A percentile compares a stretch with the other conserved stretches of the same genome.
These are phyloP conservation scores for Kodamaea kaohsiungensis DNA, from an alignment of 805 yeast genomes.

Conservation along the genomic window DNA sequence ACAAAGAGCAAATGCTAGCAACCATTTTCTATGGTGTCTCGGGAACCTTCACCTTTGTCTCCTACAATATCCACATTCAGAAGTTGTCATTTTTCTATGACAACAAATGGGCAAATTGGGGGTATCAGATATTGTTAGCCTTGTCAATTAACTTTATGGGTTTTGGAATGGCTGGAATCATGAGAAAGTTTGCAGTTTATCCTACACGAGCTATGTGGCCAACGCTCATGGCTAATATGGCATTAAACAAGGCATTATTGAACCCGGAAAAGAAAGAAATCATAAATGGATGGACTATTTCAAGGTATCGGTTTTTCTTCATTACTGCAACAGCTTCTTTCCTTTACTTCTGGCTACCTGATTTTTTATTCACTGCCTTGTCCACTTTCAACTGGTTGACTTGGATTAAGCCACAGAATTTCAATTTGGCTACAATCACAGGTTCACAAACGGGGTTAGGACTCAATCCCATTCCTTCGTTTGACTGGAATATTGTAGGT, in stretches of 20 bases:
- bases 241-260: constrained; percentile 28
- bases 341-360: constrained; percentile 30
- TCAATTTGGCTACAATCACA: constrained; percentile 23
- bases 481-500: constrained; percentile 29
- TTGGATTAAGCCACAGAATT: constrained; percentile 29
- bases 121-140: constrained; percentile 24
- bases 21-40: constrained; percentile 45
- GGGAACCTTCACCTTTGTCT: constrained; percentile 23
- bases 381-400: constrained; percentile 32
- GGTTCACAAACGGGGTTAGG: constrained; percentile 28
- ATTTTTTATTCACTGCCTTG: constrained; percentile 25
- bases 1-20: constrained; percentile 66
- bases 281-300: constrained; percentile 33
- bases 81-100: constrained; percentile 20
- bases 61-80: constrained; percentile 10
- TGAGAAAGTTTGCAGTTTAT: constrained; percentile 43
- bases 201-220: constrained; percentile 60
- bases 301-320: constrained; percentile 23
- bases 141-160: constrained; percentile 29
- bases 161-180: constrained; percentile 31
- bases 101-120: constrained; percentile 29
- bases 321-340: constrained; percentile 19
- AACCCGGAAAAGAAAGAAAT: constrained; percentile 26
- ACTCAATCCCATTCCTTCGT: constrained; percentile 30
- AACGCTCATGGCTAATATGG: constrained; percentile 29